Base-by-base conservation (phyloP, 2,329 filamentous ascomycete genomes). In the Neonectria neomacrospora region DNA sequence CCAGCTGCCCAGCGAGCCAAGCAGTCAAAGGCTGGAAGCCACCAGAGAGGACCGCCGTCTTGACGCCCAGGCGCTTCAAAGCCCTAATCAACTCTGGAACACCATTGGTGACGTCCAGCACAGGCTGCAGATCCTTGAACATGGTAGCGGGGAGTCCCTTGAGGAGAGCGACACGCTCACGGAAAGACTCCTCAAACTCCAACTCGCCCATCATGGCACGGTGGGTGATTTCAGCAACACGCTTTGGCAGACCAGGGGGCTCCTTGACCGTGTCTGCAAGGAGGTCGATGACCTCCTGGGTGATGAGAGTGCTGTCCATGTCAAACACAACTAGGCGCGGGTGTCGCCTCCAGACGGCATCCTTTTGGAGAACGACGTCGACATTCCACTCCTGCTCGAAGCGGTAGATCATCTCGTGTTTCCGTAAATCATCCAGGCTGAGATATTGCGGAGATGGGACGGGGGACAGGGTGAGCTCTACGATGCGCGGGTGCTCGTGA, bases 231-330 rank as follows among this genome's bases (percentile, higher is more conserved):
- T 90, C 88, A 10, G 93, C 91, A 41, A 99, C 95, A 72, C 92
- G 83, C 56, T 89, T 89, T 71, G 93, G 89, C n/a, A 96, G 86
- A 55, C 93, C 92, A 2, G 86, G 80, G 75, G 86, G 81, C 79
- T 91, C 81, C 51, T 80, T 83, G 72, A 97, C 88, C 39, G 91
- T 91, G 57, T 91, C 89, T 4, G 96, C 96, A 60, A 99, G 90
- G 73, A 98, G 90, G 78, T 99, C 96, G 75, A 99, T 98, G 64
- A 97, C 94, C 81, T 99, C 96, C 78, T 99, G 94, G 57, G 95
- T 91, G 76, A 99, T 98, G 64, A 99, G 86, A 0, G 96, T 99
- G 78, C 91, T 96, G 81, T 99, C 96, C 96, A 99, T 99, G 78
- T 99, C 96, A 75, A 99, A 99, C 32, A 97, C 93, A 3, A 95